phyloP scores from a whole-genome alignment of 352 stramenopile genomes.

The Globisporangium carolinianum region DNA sequence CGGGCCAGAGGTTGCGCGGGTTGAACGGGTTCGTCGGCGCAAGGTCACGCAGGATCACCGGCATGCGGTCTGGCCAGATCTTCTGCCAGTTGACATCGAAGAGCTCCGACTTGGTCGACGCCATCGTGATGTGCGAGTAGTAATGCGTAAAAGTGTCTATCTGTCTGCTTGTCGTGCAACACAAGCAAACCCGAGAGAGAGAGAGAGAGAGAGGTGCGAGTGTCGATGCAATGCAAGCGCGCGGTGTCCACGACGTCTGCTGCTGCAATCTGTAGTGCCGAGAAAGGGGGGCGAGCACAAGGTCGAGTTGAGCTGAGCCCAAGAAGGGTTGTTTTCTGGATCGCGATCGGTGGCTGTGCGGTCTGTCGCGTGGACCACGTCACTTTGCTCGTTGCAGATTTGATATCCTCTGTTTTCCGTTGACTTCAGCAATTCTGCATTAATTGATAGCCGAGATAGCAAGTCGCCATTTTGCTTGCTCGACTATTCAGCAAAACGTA shows the following conservation, averaged over 20 bases:
- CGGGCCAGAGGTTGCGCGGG: slow-evolving; percentile 77
- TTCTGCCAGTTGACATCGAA: slow-evolving; percentile 88
- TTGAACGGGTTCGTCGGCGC: slow-evolving; percentile 85
- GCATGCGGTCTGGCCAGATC: slow-evolving; percentile 83
- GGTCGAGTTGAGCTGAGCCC: too few relatives aligned
- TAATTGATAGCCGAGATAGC: too few relatives aligned
- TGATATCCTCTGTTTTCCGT: too few relatives aligned
- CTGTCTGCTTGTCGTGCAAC: too few relatives aligned
- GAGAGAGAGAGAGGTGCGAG: too few relatives aligned
- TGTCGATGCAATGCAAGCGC: too few relatives aligned
- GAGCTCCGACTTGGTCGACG: slow-evolving; percentile 64
- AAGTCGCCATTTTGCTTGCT: too few relatives aligned
- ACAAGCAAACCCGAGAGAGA: too few relatives aligned
- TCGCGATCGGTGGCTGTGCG: background rate
- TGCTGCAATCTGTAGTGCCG: background rate
- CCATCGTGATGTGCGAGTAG: slow-evolving; percentile 19
- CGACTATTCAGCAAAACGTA: too few relatives aligned
- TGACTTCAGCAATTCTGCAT: too few relatives aligned
- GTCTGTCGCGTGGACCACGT: background rate
- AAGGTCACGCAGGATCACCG: slow-evolving; percentile 80
- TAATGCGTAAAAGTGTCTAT: too few relatives aligned
- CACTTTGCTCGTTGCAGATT: too few relatives aligned
- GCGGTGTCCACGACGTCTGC: background rate
- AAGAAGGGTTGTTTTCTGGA: slow-evolving; percentile 1
- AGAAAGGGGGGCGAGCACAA: background rate